Base-by-base conservation (phyloP, 768 basidiomycete genomes). In the Pleurotus sapidus region DNA sequence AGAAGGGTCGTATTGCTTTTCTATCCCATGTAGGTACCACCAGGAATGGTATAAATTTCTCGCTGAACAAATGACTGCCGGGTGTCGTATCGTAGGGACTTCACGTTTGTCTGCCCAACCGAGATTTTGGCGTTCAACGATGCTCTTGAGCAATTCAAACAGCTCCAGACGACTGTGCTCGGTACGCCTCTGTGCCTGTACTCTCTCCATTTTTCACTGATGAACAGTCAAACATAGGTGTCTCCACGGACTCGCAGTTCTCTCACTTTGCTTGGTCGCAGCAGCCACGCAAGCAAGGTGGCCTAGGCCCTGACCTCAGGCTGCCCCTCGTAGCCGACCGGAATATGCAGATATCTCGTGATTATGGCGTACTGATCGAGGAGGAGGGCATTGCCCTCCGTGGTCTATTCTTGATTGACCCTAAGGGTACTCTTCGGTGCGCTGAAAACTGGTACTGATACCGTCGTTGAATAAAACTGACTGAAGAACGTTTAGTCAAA, bases 51-150 rank as follows among this genome's bases (percentile, higher is more conserved):
- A 11, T 7, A 34, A 2, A 3, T 11, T 20, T 46, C 53, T 56
- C 14, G 48, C 23, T 7, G 15, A 24, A 24, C 24, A 37, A 23
- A 25, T 38, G 25, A 15, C 24, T 55, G 37, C 14, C 51, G 64
- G 12, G 34, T 23, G 40, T 42, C 49, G 5, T 55, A 45, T 59
- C 40, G 23, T 60, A 93, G 89, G 78, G 89, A 91, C 67, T 93
- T 91, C 72, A 92, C 91, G 39, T 91, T 91, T 63, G 90, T 91
- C 64, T 95, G 93, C 75, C 93, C 93, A n/a, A 95, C 93, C 57
- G 95, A 96, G 73, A 95, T 97, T 68, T 83, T 95, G 47, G 95
- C 94, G 1, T 97, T 95, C 82, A 94, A 96, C 71, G 91, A 93
- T 60, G 88, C 92, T 7, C 82, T 96, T 30, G 68, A 84, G 51